phyloP scores from a whole-genome alignment of 1,284 basidiomycete species.

The Cystobasidiaceae sp. region DNA sequence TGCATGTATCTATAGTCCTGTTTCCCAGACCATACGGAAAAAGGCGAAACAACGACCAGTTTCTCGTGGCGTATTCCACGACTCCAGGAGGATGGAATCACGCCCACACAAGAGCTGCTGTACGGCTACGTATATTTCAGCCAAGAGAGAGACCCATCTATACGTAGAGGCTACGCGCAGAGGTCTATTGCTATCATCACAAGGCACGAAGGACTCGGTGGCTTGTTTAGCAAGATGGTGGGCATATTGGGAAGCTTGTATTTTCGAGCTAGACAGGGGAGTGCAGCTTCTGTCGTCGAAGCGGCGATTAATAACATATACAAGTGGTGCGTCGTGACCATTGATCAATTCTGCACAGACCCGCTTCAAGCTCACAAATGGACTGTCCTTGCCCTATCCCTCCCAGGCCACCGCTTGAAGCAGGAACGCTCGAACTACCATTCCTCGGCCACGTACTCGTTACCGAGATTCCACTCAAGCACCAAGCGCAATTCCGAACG shows the following conservation, averaged over 20 bases:
- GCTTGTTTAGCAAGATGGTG: conserved; percentile 67
- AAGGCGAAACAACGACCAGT: conserved; percentile 7
- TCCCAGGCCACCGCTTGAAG: conserved; percentile 29
- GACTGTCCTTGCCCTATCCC: background rate
- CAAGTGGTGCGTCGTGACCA: conserved; percentile 71
- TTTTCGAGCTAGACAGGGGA: conserved; percentile 17
- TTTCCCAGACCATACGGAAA: conserved; percentile 29
- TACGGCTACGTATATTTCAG: conserved; percentile 53
- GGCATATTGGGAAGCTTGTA: conserved; percentile 57
- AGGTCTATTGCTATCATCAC: conserved; percentile 48
- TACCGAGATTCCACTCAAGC: conserved; percentile 13
- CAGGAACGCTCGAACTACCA: conserved; percentile 19
- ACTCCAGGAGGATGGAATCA: background rate
- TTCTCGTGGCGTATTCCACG: conserved; percentile 32
- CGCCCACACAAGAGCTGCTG: background rate
- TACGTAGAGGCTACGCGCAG: conserved; percentile 80
- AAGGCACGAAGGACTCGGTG: conserved; percentile 71
- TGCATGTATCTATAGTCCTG: conserved; percentile 20
- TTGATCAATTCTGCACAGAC: background rate
- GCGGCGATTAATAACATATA: conserved; percentile 78
- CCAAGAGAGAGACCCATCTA: conserved; percentile 62
- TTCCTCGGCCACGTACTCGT: conserved; percentile 29
- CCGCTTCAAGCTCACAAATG: background rate
- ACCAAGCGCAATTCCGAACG: conserved; percentile 13
- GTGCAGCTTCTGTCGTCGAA: conserved; percentile 59